phyloP scores from a whole-genome alignment of 2,329 filamentous ascomycete species.

The Dothidotthia symphoricarpi region DNA sequence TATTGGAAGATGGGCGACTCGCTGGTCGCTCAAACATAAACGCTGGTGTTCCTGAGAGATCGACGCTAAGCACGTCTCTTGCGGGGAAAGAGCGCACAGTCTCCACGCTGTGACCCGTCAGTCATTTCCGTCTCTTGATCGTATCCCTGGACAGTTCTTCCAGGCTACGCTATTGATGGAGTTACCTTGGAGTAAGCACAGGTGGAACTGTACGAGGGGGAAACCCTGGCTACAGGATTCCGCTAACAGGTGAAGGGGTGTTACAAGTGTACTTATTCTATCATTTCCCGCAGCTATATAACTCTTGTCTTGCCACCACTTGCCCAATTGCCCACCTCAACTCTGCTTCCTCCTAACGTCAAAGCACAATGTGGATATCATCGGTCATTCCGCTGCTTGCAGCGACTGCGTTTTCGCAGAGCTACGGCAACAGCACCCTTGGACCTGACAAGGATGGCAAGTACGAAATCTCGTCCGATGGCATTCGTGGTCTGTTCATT shows the following conservation, averaged over 20 bases:
- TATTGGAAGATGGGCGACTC: not conserved
- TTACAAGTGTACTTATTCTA: constrained; percentile 12
- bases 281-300: constrained; percentile 12
- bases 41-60: constrained; percentile 27
- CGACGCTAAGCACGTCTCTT: constrained; percentile 17
- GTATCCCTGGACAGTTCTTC: not conserved
- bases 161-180: not conserved
- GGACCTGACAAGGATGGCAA: constrained; percentile 52
- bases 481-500: constrained; percentile 68
- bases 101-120: constrained; percentile 15
- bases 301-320: constrained; percentile 3
- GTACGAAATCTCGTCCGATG: constrained; percentile 68
- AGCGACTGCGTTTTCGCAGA: constrained; percentile 30
- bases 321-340: constrained; percentile 15
- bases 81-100: constrained; percentile 27
- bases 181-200: not conserved
- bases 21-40: constrained; percentile 16
- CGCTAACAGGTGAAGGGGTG: constrained; percentile 14
- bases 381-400: constrained; percentile 24
- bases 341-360: constrained; percentile 15
- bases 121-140: constrained; percentile 2
- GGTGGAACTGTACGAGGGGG: constrained; percentile 10
- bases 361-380: constrained; percentile 27
- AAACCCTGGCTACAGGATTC: constrained; percentile 22
- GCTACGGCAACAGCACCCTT: constrained; percentile 21